Evolutionary conservation across 1,139 yeast genomes (phyloP).

Genomic region (Debaryomyces singareniensis): DNA sequence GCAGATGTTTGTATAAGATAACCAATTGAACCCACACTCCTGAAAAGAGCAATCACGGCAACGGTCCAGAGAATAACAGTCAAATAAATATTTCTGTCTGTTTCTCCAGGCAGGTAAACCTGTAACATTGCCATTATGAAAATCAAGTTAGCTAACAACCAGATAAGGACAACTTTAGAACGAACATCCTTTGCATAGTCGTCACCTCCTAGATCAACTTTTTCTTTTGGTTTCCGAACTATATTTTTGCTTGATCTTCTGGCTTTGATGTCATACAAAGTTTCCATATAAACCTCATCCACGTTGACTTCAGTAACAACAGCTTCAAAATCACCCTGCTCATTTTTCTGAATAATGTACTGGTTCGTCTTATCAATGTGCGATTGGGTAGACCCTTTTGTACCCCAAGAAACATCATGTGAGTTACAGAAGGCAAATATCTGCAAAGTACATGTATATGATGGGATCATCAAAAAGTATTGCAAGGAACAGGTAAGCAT

Average conservation of each 20-base stretch:
- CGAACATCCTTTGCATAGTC: constrained; percentile 94
- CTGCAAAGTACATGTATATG: constrained; percentile 84
- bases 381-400: constrained; percentile 83
- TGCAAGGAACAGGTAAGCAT: constrained; percentile 77
- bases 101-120: constrained; percentile 61
- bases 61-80: constrained; percentile 88
- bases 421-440: constrained; percentile 94
- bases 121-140: constrained; percentile 84
- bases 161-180: constrained; percentile 84
- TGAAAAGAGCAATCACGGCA: constrained; percentile 69
- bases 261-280: constrained; percentile 66
- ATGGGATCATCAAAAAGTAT: constrained; percentile 84
- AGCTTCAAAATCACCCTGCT: constrained; percentile 71
- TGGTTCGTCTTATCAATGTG: constrained; percentile 43
- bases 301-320: constrained; percentile 87
- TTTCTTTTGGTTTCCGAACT: constrained; percentile 37
- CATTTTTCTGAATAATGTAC: constrained; percentile 42
- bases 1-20: constrained; percentile 47
- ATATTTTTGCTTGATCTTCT: constrained; percentile 60
- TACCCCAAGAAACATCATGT: constrained; percentile 97
- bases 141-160: constrained; percentile 80
- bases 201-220: constrained; percentile 49
- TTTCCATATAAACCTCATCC: constrained; percentile 78
- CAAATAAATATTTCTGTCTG: constrained; percentile 59
- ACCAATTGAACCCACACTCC: constrained; percentile 72